Evolutionary conservation across 2,329 filamentous ascomycete species (phyloP), one percentile per base, ranked within the genome.

Genomic region (Botrytis medusae): DNA sequence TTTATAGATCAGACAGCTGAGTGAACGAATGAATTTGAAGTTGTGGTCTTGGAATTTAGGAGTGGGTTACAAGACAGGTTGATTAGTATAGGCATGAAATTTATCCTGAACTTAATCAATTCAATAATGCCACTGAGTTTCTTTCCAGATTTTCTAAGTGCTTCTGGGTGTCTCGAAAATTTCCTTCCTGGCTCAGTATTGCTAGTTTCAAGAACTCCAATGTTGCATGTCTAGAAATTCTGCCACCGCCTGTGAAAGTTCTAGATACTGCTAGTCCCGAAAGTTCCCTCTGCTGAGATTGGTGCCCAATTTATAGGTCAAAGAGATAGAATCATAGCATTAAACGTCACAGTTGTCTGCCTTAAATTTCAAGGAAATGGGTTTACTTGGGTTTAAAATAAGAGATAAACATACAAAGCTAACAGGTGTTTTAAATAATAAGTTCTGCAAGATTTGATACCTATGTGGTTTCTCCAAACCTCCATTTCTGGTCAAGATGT

Each of bases 301-400:
- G n/a, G 25, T 6, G 4, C 12, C 48, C 5, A n/a, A 16, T 12
- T 16, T 16, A 54, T 54, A 54, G 16, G 2, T 5, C 7, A n/a
- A 54, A 54, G 48, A 54, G 12, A n/a, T 54, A 7, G 1, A 54
- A 7, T 1, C 2, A n/a, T n/a, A 54, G 12, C 10, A 16, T 54
- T n/a, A 14, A 54, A 57, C 2, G 29, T 14, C 16, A 6, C 6
- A 18, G 7, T 18, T 18, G 16, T 29, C 6, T 57, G 51, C n/a
- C 2, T 9, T 57, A 14, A 7, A 4, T 29, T n/a, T 57, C 7
- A 18, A 57, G 14, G 14, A 6, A 9, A 29, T 9, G 0, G 0
- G 12, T 29, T 2, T 29, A 32, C 6, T 9, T 14, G 9, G 2
- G n/a, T 18, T 9, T 14, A 4, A 14, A 29, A n/a, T 16, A 29